These are phyloP conservation scores for Metschnikowia orientalis DNA, from an alignment of 805 yeast genomes.

Conservation along the genomic window DNA sequence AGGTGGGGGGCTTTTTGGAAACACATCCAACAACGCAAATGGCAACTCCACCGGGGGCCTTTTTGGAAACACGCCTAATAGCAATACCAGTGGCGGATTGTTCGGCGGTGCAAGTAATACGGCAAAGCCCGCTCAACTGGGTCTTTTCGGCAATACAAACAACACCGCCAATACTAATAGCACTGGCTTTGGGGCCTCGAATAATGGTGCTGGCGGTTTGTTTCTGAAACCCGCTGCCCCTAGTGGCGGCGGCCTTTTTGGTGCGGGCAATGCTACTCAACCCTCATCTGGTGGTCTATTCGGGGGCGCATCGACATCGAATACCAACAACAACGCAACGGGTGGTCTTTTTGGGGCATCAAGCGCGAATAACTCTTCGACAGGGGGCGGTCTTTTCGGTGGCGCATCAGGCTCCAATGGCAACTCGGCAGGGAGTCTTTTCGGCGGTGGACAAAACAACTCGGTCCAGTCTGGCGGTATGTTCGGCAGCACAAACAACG, in stretches of 20 bases:
- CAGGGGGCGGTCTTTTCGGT: constrained; percentile 32
- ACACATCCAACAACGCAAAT: constrained; percentile 3
- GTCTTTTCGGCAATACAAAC: constrained; percentile 22
- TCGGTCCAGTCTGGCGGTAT: constrained; percentile 7
- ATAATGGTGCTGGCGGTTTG: constrained; percentile 7
- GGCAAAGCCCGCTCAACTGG: constrained; percentile 1
- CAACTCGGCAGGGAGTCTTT: constrained; percentile 23
- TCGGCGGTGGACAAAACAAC: constrained; percentile 23
- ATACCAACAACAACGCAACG: constrained; percentile 5
- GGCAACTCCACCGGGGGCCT: constrained; percentile 17
- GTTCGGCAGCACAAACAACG: constrained; percentile 11
- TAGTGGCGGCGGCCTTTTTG: constrained; percentile 10
- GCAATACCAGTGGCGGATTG: constrained; percentile 32
- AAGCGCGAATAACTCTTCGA: constrained; percentile 8
- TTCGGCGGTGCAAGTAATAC: constrained; percentile 19
- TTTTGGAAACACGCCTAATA: constrained; percentile 15
- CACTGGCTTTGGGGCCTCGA: constrained; percentile 2
- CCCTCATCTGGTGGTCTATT: constrained; percentile 14
- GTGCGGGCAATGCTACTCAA: constrained; percentile 6
- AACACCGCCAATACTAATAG: constrained; percentile 9
- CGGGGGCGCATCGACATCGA: constrained; percentile 3
- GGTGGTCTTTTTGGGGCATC: constrained; percentile 15
- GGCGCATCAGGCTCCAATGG: constrained; percentile 9
- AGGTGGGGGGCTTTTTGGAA: constrained; percentile 13
- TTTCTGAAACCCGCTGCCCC: constrained; percentile 10